A percentile compares a stretch with the other conserved stretches of the same genome.
Evolutionary conservation across 2,329 filamentous ascomycete species (phyloP).

Genomic region (Pleoardoris graminearum): DNA sequence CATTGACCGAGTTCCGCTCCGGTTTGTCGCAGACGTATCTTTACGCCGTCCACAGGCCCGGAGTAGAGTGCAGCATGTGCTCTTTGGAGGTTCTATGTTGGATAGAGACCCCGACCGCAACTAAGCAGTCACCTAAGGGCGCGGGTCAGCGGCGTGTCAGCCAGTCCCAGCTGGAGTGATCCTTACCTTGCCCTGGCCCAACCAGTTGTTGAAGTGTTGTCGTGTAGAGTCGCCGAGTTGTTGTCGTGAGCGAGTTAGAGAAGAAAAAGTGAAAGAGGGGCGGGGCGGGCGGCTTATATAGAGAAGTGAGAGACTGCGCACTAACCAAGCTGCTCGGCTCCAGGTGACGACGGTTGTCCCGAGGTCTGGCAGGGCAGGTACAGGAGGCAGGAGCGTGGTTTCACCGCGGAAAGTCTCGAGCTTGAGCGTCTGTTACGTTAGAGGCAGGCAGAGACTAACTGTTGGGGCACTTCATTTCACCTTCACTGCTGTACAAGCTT

Average conservation of each 20-base stretch:
- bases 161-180: not conserved
- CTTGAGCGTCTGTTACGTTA: no score
- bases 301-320: not conserved
- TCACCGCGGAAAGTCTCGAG: no score
- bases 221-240: not conserved
- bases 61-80: constrained; percentile 7
- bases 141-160: not conserved
- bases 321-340: no score
- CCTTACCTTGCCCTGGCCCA: constrained; percentile 8
- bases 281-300: not conserved
- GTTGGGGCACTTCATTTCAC: no score
- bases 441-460: no score
- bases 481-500: not conserved
- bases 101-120: not conserved
- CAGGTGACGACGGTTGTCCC: no score
- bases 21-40: no score
- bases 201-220: not conserved
- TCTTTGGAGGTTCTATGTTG: constrained; percentile 5
- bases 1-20: not conserved
- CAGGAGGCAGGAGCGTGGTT: no score
- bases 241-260: constrained; percentile 1
- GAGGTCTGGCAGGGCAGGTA: no score
- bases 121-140: not conserved
- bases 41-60: constrained; percentile 2
- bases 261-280: not conserved